Percentiles rank a stretch among this genome's conserved stretches.
These are phyloP conservation scores for Hypericum androsaemum DNA, from an alignment of 345 rosid genomes.

Conservation along the genomic window DNA sequence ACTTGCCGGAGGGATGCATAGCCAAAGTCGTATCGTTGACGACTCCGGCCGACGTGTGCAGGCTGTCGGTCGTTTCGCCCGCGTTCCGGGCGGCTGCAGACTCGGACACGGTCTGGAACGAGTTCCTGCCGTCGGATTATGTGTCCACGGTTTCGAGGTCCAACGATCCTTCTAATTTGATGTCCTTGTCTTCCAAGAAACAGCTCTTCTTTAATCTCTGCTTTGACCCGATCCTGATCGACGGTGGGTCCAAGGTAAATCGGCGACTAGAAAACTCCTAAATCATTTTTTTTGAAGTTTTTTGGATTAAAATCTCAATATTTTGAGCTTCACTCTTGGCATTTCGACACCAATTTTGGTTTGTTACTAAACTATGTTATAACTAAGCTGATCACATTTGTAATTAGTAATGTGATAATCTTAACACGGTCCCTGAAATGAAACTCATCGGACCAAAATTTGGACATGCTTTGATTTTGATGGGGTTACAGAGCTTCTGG, in stretches of 20 bases:
- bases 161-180: neutral
- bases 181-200: neutral
- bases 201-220: neutral
- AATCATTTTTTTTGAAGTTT: no score
- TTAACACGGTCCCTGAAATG: no score
- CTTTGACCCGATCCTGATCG: neutral
- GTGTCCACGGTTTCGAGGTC: neutral
- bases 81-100: slow-evolving; percentile 8
- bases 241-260: neutral
- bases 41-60: slow-evolving; percentile 10
- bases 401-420: no score
- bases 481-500: neutral
- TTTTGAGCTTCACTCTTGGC: no score
- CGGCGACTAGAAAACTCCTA: neutral
- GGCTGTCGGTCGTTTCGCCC: slow-evolving; percentile 10
- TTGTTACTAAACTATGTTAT: no score
- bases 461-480: neutral
- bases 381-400: no score
- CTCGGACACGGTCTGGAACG: slow-evolving; percentile 16
- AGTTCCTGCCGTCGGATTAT: slow-evolving; percentile 15
- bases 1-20: slow-evolving; percentile 10
- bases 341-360: no score
- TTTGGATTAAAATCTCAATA: no score
- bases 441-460: no score
- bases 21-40: slow-evolving; percentile 10